phyloP scores from a whole-genome alignment of 306 rosid species.

The Benincasa hispida region DNA sequence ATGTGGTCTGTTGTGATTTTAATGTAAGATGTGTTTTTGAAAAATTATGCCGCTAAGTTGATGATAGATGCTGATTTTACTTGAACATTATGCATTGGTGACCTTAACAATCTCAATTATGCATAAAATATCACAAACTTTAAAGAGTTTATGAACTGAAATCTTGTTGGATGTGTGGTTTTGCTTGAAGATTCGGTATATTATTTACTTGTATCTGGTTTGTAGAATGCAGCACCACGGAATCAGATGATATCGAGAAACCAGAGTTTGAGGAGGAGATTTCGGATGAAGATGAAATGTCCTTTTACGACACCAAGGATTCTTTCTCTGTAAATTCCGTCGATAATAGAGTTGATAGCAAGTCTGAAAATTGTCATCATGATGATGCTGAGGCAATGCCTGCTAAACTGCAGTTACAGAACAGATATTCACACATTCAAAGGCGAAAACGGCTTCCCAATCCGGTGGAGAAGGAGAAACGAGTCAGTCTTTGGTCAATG shows the following conservation, averaged over 20 bases:
- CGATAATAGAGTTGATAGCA: conserved; percentile 15
- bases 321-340: conserved; percentile 41
- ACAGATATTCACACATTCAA: conserved; percentile 30
- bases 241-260: conserved; percentile 81
- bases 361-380: conserved; percentile 18
- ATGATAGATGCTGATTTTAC: neutral
- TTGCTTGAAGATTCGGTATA: neutral
- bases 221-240: conserved; percentile 93
- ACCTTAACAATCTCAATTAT: neutral
- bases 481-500: conserved; percentile 95
- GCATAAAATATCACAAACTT: neutral
- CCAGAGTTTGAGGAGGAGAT: conserved; percentile 81
- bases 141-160: neutral
- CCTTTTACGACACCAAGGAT: conserved; percentile 60
- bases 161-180: neutral
- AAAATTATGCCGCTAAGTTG: neutral
- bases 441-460: conserved; percentile 78
- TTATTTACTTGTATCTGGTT: neutral
- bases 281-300: conserved; percentile 80
- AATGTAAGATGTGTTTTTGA: neutral
- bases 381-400: conserved; percentile 27
- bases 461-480: conserved; percentile 93
- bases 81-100: neutral
- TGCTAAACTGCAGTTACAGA: conserved; percentile 14
- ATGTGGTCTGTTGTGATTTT: neutral